These are phyloP conservation scores for Rosa multiflora DNA, from an alignment of 306 rosid genomes.

Conservation along the genomic window DNA sequence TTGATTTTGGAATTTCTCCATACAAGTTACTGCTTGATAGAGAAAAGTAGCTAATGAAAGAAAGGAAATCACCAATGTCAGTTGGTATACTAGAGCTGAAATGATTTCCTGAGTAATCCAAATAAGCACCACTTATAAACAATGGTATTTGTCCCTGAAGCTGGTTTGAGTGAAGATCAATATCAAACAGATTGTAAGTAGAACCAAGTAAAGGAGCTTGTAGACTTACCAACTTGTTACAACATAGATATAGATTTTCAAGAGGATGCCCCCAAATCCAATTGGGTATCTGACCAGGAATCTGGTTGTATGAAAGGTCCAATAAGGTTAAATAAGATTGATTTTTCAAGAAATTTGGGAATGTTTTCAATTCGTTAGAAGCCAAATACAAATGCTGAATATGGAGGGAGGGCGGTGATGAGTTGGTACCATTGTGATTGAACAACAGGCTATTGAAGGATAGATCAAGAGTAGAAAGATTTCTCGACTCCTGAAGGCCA, in stretches of 20 bases:
- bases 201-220: not conserved
- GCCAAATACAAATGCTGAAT: no score
- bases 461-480: slow-evolving; percentile 18
- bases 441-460: slow-evolving; percentile 21
- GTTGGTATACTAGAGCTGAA: no score
- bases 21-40: no score
- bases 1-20: no score
- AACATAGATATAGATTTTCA: not conserved
- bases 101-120: no score
- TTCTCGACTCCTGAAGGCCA: not conserved
- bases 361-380: slow-evolving; percentile 12
- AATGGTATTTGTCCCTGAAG: no score
- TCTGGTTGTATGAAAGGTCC: slow-evolving; percentile 29
- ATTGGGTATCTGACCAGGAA: slow-evolving; percentile 14
- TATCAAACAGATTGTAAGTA: no score
- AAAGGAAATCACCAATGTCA: no score
- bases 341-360: slow-evolving; percentile 25
- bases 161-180: no score
- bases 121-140: no score
- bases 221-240: slow-evolving; percentile 8
- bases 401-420: not conserved
- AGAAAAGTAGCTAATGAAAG: no score
- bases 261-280: slow-evolving; percentile 19
- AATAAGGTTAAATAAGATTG: slow-evolving; percentile 6
- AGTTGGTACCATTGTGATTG: not conserved